phyloP scores from a whole-genome alignment of 1,284 basidiomycete genomes.

The Paramarasmius palmivorus region DNA sequence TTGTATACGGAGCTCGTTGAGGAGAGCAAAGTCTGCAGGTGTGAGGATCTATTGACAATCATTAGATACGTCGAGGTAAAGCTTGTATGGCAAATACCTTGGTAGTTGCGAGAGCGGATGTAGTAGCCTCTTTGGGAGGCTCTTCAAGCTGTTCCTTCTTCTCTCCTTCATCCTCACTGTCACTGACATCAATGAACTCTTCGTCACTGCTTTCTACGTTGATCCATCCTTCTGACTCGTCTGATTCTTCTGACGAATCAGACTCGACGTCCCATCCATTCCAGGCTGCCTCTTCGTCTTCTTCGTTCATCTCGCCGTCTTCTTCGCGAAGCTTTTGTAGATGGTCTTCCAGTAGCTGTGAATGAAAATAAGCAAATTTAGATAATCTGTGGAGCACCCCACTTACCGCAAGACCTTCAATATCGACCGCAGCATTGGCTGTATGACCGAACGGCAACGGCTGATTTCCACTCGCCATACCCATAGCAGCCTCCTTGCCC shows the following conservation, averaged over 20 bases:
- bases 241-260: conserved; percentile 62
- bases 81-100: conserved; percentile 47
- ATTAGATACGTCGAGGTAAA: neutral
- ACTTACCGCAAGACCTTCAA: conserved; percentile 86
- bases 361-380: conserved; percentile 4
- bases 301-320: conserved; percentile 55
- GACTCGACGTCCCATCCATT: conserved; percentile 89
- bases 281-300: conserved; percentile 79
- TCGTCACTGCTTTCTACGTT: conserved; percentile 79
- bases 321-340: conserved; percentile 70
- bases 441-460: conserved; percentile 83
- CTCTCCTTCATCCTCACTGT: conserved; percentile 76
- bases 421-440: conserved; percentile 76
- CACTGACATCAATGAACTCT: conserved; percentile 75
- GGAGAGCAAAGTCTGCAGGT: conserved; percentile 93
- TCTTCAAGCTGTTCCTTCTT: conserved; percentile 24
- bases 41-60: conserved; percentile 80
- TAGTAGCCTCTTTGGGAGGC: conserved; percentile 29
- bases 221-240: conserved; percentile 82
- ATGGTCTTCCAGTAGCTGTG: conserved; percentile 86
- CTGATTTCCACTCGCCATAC: conserved; percentile 58
- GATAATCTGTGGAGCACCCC: too few relatives aligned
- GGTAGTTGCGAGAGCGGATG: conserved; percentile 74
- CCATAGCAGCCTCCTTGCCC: conserved; percentile 85
- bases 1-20: conserved; percentile 88